Conservation (phyloP, 352 stramenopile genomes). For the Globisporangium yorkense region DNA sequence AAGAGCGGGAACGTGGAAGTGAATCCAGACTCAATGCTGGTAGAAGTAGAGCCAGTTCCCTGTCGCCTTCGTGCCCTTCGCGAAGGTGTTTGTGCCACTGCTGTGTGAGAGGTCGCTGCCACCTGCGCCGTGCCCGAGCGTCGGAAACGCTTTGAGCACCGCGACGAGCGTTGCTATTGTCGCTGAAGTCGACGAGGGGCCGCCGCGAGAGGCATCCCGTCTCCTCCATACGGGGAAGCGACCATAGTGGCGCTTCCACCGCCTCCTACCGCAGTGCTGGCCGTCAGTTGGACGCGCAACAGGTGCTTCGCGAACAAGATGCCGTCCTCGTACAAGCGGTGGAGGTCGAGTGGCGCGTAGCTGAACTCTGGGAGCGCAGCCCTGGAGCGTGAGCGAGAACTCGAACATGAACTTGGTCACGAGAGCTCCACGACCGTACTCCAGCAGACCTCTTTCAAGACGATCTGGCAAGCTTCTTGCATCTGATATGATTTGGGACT, state of each 20-base stretch:
- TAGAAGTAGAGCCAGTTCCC: conserved; percentile 86
- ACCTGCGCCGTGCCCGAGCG: conserved; percentile 11
- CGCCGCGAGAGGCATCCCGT: conserved; percentile 12
- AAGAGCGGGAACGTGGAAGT: conserved; percentile 89
- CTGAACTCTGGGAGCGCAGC: conserved; percentile 65
- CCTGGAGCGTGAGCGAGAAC: conserved; percentile 75
- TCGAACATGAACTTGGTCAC: conserved; percentile 89
- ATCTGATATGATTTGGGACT: no score
- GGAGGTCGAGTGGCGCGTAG: conserved; percentile 65
- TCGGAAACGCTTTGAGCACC: conserved; percentile 21
- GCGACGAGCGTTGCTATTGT: conserved; percentile 8
- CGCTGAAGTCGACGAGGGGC: conserved; percentile 20
- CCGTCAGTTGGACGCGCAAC: conserved; percentile 30
- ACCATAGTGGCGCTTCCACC: neutral
- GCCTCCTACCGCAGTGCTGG: conserved; percentile 10
- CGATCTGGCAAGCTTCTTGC: no score
- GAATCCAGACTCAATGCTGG: conserved; percentile 91
- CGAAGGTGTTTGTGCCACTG: conserved; percentile 1
- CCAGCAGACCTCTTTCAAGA: no score
- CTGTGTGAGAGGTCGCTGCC: neutral
- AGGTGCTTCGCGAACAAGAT: conserved; percentile 70
- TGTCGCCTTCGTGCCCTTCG: conserved; percentile 32
- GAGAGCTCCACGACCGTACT: conserved; percentile 16
- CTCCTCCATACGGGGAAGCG: neutral
- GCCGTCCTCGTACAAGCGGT: conserved; percentile 57